Percentiles rank a stretch among this genome's conserved stretches.
Conservation (phyloP, 768 basidiomycete genomes). For the Lactarius hengduanensis region DNA sequence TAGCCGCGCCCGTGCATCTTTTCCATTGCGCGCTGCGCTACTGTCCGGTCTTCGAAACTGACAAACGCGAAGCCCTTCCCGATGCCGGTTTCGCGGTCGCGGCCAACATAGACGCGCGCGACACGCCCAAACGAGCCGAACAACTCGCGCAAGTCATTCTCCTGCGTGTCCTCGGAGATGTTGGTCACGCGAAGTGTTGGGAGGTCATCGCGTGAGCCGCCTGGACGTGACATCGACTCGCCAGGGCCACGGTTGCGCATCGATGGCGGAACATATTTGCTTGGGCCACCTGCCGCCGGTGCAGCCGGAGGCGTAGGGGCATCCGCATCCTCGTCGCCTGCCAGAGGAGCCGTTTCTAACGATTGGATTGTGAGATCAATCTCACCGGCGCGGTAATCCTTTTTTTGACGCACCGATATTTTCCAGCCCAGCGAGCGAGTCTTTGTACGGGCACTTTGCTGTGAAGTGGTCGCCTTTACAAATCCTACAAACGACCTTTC, state of each 20-base stretch:
- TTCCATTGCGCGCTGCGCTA: constrained; percentile 85
- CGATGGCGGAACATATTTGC: constrained; percentile 30
- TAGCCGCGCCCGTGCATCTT: constrained; percentile 92
- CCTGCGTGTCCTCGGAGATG: constrained; percentile 92
- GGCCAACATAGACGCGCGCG: constrained; percentile 88
- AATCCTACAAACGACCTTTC: constrained; percentile 83
- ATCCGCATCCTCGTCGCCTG: constrained; percentile 39
- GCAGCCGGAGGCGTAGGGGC: constrained; percentile 28
- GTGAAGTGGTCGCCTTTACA: constrained; percentile 97
- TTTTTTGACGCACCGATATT: constrained; percentile 46
- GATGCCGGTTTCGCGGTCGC: constrained; percentile 90
- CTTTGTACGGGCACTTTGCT: constrained; percentile 97
- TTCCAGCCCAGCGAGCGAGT: constrained; percentile 78
- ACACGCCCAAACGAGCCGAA: constrained; percentile 86
- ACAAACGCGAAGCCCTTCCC: constrained; percentile 99
- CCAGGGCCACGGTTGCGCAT: constrained; percentile 30
- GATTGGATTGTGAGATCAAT: constrained; percentile 12
- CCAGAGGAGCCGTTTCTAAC: constrained; percentile 41
- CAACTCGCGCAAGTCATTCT: constrained; percentile 89
- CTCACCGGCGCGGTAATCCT: constrained; percentile 2
- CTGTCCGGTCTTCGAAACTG: constrained; percentile 79
- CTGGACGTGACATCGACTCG: constrained; percentile 32
- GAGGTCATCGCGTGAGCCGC: constrained; percentile 77
- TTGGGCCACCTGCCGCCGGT: constrained; percentile 25
- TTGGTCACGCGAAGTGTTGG: constrained; percentile 98